Evolutionary conservation across 2,329 filamentous ascomycete species (phyloP).

Genomic region (Graphiopsis chlorocephala): DNA sequence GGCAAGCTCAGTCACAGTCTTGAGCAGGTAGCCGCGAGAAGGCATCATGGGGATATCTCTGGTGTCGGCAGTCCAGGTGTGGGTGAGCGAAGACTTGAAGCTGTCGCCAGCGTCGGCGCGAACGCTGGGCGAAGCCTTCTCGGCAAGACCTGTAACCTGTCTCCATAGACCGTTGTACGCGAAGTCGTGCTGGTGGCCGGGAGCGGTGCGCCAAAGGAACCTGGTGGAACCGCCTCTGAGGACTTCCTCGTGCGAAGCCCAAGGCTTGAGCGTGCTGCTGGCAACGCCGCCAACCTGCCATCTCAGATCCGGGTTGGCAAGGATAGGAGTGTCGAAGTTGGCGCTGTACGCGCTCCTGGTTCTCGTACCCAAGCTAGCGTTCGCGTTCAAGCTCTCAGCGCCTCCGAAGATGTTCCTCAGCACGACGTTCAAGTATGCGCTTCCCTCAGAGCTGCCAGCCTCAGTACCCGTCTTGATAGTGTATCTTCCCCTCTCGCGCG

Average conservation of each 20-base stretch:
- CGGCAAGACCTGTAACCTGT: slow-evolving; percentile 76
- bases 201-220: slow-evolving; percentile 66
- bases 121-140: slow-evolving; percentile 75
- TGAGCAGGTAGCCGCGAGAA: slow-evolving; percentile 74
- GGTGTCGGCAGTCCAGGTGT: slow-evolving; percentile 75
- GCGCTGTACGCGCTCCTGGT: slow-evolving; percentile 90
- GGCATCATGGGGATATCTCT: slow-evolving; percentile 85
- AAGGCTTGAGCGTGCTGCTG: slow-evolving; percentile 82
- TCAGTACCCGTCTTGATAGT: slow-evolving; percentile 93
- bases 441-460: slow-evolving; percentile 88
- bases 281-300: slow-evolving; percentile 76
- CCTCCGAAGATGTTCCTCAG: slow-evolving; percentile 93
- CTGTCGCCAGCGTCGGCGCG: slow-evolving; percentile 84
- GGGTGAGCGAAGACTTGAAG: slow-evolving; percentile 81
- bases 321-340: slow-evolving; percentile 75
- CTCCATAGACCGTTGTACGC: slow-evolving; percentile 82
- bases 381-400: slow-evolving; percentile 82
- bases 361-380: slow-evolving; percentile 83
- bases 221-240: slow-evolving; percentile 74
- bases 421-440: slow-evolving; percentile 82
- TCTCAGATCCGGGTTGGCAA: slow-evolving; percentile 78
- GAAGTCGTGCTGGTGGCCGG: slow-evolving; percentile 67
- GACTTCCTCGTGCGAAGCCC: slow-evolving; percentile 91
- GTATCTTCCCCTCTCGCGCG: slow-evolving; percentile 76
- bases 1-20: slow-evolving; percentile 77